Percentiles rank a stretch among this genome's conserved stretches.
These are phyloP conservation scores for Septoria petroselini DNA, from an alignment of 2,329 filamentous ascomycete genomes.

Conservation along the genomic window DNA sequence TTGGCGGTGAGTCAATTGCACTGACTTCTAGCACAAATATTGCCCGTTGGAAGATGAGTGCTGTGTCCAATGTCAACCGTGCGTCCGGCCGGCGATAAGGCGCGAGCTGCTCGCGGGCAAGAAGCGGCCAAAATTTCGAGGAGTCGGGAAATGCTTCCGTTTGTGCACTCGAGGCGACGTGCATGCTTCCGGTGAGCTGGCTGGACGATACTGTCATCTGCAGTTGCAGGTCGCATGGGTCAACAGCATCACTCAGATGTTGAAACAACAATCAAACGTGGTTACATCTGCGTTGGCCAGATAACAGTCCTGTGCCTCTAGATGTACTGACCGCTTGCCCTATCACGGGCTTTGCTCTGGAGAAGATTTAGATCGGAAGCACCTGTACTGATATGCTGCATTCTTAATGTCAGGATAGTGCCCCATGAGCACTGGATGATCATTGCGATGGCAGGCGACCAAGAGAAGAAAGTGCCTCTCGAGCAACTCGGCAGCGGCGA, in stretches of 20 bases:
- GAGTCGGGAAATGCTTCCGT: no score
- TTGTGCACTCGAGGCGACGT: no score
- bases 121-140: no score
- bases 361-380: not conserved
- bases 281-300: not conserved
- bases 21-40: no score
- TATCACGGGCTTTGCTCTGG: not conserved
- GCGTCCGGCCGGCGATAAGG: no score
- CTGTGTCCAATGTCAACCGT: not conserved
- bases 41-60: not conserved
- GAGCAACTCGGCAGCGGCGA: slow-evolving; percentile 4
- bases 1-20: no score
- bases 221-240: no score
- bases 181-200: no score
- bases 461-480: slow-evolving; percentile 12
- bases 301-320: not conserved
- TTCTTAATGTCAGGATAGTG: not conserved
- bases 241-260: no score
- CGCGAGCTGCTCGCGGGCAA: not conserved
- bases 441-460: not conserved
- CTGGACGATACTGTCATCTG: no score
- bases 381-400: not conserved
- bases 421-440: not conserved
- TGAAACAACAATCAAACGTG: no score
- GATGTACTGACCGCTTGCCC: slow-evolving; percentile 10